A percentile compares a stretch with the other conserved stretches of the same genome.
These are phyloP conservation scores for Zygnema cylindricum DNA, from an alignment of 139 green algal genomes.

Conservation along the genomic window DNA sequence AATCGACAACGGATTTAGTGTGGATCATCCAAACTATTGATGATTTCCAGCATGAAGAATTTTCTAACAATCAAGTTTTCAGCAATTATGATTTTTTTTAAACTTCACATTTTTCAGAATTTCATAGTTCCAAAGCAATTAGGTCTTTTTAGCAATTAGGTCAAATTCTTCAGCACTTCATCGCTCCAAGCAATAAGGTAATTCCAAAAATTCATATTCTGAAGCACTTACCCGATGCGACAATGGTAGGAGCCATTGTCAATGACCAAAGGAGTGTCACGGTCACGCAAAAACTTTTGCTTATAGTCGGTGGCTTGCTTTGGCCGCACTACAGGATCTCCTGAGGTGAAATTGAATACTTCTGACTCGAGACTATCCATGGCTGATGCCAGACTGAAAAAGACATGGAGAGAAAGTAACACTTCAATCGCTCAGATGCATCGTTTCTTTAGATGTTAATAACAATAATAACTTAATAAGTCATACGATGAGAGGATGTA, in stretches of 20 bases:
- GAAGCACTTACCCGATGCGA: constrained; percentile 17
- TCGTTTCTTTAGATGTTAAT: too few species aligned
- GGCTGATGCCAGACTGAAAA: too few species aligned
- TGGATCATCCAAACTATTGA: too few species aligned
- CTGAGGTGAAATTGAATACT: neutral
- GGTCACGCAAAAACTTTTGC: neutral
- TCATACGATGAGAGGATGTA: too few species aligned
- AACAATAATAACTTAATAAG: too few species aligned
- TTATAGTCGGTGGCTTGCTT: constrained; percentile 10
- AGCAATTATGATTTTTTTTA: neutral
- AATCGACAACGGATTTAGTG: too few species aligned
- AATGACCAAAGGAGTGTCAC: constrained; percentile 36
- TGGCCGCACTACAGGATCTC: neutral
- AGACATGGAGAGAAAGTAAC: too few species aligned
- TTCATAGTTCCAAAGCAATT: neutral
- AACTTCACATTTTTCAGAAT: neutral
- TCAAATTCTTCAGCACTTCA: neutral
- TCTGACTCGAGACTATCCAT: too few species aligned
- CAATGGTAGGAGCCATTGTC: constrained; percentile 48
- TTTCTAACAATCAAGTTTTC: neutral
- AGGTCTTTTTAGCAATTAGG: neutral
- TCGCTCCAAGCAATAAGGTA: neutral
- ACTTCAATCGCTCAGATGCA: too few species aligned
- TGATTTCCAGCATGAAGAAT: neutral
- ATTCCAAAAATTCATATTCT: too few species aligned